Conservation (phyloP, 2,329 filamentous ascomycete species). For the Sclerotinia glacialis region DNA sequence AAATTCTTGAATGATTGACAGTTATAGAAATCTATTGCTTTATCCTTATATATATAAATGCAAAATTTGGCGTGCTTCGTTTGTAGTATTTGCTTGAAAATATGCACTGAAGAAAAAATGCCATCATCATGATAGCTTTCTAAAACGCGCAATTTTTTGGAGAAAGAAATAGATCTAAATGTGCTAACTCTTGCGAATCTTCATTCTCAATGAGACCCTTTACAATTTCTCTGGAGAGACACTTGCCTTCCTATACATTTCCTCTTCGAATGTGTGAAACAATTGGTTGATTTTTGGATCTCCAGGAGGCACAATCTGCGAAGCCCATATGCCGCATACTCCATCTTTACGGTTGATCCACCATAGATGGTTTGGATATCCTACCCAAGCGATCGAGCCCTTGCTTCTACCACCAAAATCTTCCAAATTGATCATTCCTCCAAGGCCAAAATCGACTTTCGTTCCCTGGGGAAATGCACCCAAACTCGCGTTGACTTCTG, state of each 20-base stretch:
- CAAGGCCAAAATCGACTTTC: constrained; percentile 43
- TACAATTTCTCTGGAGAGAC: constrained; percentile 8
- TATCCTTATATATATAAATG: neutral
- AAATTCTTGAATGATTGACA: neutral
- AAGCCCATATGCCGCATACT: constrained; percentile 44
- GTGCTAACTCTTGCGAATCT: neutral
- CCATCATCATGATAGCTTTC: neutral
- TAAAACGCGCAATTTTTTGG: neutral
- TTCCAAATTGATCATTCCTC: constrained; percentile 45
- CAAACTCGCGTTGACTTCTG: constrained; percentile 26
- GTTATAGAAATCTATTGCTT: neutral
- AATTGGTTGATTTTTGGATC: constrained; percentile 41
- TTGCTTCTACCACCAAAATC: constrained; percentile 41
- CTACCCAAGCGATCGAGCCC: constrained; percentile 46
- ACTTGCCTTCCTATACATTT: constrained; percentile 39
- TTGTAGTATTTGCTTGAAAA: neutral
- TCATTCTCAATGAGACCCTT: neutral
- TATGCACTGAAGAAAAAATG: neutral
- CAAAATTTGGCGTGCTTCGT: neutral
- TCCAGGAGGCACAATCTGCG: constrained; percentile 45
- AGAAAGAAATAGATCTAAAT: neutral
- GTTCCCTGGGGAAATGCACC: constrained; percentile 41
- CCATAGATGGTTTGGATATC: constrained; percentile 49
- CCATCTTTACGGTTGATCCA: constrained; percentile 44
- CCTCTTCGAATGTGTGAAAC: constrained; percentile 42